phyloP scores from a whole-genome alignment of 495 filamentous ascomycete genomes.

The Durotheca rogersii region DNA sequence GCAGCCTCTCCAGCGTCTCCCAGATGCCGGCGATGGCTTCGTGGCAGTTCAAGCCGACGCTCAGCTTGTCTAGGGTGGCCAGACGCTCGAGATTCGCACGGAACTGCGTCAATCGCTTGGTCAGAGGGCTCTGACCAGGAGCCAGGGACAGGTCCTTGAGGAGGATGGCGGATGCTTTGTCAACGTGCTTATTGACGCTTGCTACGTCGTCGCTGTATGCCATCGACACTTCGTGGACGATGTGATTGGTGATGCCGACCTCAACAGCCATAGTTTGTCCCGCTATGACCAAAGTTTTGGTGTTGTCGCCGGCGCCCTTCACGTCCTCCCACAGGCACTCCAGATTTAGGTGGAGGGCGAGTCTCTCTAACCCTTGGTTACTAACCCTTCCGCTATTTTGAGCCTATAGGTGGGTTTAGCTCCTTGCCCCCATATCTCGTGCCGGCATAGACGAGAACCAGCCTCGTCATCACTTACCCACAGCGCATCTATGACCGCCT shows the following conservation, averaged over 20 bases:
- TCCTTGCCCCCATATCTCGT: neutral
- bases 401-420: slow-evolving; percentile 16
- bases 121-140: slow-evolving; percentile 50
- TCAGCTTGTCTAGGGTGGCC: slow-evolving; percentile 75
- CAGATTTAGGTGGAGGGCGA: slow-evolving; percentile 68
- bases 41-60: slow-evolving; percentile 77
- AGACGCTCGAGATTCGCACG: slow-evolving; percentile 78
- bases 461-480: slow-evolving; percentile 29
- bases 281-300: slow-evolving; percentile 66
- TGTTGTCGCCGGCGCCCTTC: slow-evolving; percentile 41
- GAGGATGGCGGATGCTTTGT: slow-evolving; percentile 55
- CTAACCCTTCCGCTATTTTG: slow-evolving; percentile 62
- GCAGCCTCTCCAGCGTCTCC: slow-evolving; percentile 61
- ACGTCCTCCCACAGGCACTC: slow-evolving; percentile 70
- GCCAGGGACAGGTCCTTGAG: slow-evolving; percentile 51
- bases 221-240: slow-evolving; percentile 50
- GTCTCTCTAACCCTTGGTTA: slow-evolving; percentile 75
- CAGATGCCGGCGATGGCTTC: slow-evolving; percentile 83
- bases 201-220: slow-evolving; percentile 49
- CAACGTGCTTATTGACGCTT: slow-evolving; percentile 50
- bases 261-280: slow-evolving; percentile 62
- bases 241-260: slow-evolving; percentile 51
- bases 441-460: slow-evolving; percentile 21
- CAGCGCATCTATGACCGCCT: slow-evolving; percentile 53
- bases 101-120: slow-evolving; percentile 68